Evolutionary conservation across 768 basidiomycete species (phyloP).

Genomic region (Boletus sp.): DNA sequence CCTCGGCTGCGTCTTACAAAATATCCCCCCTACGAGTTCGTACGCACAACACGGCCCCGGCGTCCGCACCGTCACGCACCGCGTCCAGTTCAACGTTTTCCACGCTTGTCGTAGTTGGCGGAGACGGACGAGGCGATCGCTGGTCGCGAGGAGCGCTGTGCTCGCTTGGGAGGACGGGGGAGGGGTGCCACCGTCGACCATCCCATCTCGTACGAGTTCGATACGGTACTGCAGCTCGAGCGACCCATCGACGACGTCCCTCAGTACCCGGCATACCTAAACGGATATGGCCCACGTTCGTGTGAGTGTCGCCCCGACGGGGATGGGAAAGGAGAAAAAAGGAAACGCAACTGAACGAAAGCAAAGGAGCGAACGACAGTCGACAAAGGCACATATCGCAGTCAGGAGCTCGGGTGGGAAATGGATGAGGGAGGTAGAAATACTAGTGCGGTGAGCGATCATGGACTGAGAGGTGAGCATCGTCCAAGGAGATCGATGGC

Average conservation of each 20-base stretch:
- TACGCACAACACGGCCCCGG: slow-evolving; percentile 47
- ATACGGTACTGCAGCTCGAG: slow-evolving; percentile 37
- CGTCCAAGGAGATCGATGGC: neutral
- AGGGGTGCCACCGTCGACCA: slow-evolving; percentile 21
- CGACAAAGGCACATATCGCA: slow-evolving; percentile 7
- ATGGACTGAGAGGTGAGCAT: neutral
- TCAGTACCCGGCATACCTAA: slow-evolving; percentile 24
- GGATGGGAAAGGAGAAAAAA: too few relatives aligned
- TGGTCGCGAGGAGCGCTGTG: neutral
- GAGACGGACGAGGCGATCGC: slow-evolving; percentile 33
- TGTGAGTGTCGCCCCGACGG: neutral
- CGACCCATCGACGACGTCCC: slow-evolving; percentile 22
- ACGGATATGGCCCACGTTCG: neutral
- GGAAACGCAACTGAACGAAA: slow-evolving; percentile 13
- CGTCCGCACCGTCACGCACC: slow-evolving; percentile 24
- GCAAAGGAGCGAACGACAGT: slow-evolving; percentile 7
- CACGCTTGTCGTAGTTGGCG: slow-evolving; percentile 36
- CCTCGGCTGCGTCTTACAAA: slow-evolving; percentile 40
- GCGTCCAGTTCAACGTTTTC: slow-evolving; percentile 30
- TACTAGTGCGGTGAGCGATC: neutral
- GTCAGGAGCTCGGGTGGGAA: slow-evolving; percentile 16
- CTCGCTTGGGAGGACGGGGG: neutral
- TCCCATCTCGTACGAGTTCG: slow-evolving; percentile 38
- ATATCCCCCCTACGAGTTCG: slow-evolving; percentile 58
- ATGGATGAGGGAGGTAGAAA: neutral